Conservation (phyloP, 2,329 filamentous ascomycete genomes). For the Penicillium fuscoglaucum region DNA sequence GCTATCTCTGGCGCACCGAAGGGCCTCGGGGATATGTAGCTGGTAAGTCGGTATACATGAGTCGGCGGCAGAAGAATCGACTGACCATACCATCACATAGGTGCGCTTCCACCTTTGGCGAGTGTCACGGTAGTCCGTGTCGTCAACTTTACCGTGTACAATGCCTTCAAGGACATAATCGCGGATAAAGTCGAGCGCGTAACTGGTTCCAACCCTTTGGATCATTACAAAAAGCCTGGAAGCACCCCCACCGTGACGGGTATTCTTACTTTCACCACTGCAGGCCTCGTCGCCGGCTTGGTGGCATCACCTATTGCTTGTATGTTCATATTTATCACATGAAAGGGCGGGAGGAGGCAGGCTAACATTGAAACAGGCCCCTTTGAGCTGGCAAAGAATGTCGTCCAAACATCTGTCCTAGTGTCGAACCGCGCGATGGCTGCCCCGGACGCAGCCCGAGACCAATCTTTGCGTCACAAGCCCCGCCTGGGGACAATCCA, state of each 20-base stretch:
- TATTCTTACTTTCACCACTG: conserved; percentile 44
- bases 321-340: conserved; percentile 28
- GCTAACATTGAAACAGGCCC: conserved; percentile 36
- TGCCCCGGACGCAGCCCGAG: conserved; percentile 35
- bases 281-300: conserved; percentile 46
- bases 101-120: conserved; percentile 46
- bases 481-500: conserved; percentile 45
- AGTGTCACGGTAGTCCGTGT: conserved; percentile 49
- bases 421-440: conserved; percentile 45
- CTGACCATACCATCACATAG: conserved; percentile 25
- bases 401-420: conserved; percentile 50
- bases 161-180: conserved; percentile 44
- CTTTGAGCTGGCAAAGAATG: conserved; percentile 51
- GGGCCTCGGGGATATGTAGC: conserved; percentile 50
- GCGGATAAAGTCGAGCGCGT: conserved; percentile 41
- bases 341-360: not conserved
- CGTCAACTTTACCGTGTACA: conserved; percentile 50
- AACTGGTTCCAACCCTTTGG: conserved; percentile 45
- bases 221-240: conserved; percentile 44
- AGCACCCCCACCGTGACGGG: conserved; percentile 45
- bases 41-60: conserved; percentile 33
- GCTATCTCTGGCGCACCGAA: conserved; percentile 50
- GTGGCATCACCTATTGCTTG: conserved; percentile 47
- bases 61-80: not conserved
- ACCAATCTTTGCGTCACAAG: conserved; percentile 38